These are phyloP conservation scores for Wilhelminamyces savonicus DNA, from an alignment of 805 yeast species.

Conservation along the genomic window DNA sequence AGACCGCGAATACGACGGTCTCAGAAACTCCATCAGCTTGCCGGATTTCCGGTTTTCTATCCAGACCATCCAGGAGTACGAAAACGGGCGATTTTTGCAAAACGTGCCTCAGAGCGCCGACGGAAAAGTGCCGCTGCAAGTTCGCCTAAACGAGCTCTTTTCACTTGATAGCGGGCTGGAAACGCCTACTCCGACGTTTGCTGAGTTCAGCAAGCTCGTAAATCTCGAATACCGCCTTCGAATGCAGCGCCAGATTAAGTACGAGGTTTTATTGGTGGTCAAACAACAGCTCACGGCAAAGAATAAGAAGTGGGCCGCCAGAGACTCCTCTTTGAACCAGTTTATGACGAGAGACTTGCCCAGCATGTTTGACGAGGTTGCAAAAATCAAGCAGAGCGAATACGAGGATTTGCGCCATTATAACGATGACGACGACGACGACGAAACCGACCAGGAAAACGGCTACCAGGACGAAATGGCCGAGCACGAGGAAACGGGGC, in stretches of 20 bases:
- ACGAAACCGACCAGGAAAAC: slow-evolving; percentile 5
- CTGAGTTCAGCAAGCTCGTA: slow-evolving; percentile 21
- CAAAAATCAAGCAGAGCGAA: slow-evolving; percentile 21
- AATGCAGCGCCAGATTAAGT: slow-evolving; percentile 24
- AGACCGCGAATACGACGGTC: slow-evolving; percentile 16
- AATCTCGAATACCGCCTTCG: slow-evolving; percentile 29
- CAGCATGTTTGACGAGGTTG: slow-evolving; percentile 20
- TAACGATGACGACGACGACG: slow-evolving; percentile 13
- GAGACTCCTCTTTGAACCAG: slow-evolving; percentile 23
- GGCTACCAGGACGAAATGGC: slow-evolving; percentile 11
- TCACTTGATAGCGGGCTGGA: slow-evolving; percentile 17
- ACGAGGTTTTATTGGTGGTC: slow-evolving; percentile 27
- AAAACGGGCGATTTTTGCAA: slow-evolving; percentile 13
- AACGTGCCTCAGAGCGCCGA: slow-evolving; percentile 7
- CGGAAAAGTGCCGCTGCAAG: slow-evolving; percentile 6
- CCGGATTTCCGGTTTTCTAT: slow-evolving; percentile 23
- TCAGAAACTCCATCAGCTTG: slow-evolving; percentile 14
- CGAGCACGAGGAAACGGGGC: slow-evolving; percentile 10
- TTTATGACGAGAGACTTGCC: slow-evolving; percentile 23
- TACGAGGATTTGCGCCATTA: slow-evolving; percentile 18
- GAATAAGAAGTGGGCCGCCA: slow-evolving; percentile 28
- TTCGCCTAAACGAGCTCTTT: slow-evolving; percentile 17
- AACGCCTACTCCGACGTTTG: slow-evolving; percentile 22
- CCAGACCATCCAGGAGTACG: slow-evolving; percentile 19
- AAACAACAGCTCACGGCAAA: slow-evolving; percentile 23